Evolutionary conservation across 345 rosid species (phyloP), one percentile per base, ranked within the genome.

Genomic region (Aquilaria malaccensis): DNA sequence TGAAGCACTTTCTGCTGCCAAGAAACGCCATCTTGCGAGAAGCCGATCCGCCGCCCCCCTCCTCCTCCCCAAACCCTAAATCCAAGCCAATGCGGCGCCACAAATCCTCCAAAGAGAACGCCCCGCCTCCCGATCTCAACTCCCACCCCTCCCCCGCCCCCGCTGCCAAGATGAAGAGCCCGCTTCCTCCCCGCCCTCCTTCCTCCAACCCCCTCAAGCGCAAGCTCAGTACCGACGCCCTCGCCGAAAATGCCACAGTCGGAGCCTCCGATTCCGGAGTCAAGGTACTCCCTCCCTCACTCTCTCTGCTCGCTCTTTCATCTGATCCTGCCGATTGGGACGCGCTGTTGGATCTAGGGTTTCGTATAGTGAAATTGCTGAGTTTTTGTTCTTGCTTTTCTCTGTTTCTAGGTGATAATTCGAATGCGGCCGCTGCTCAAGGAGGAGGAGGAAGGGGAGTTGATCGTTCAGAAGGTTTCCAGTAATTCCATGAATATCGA

Each of bases 141-240:
- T 69, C 71, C 2, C 32, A 62, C 30, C 33, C 54, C 7, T 43
- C 69, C 81, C 77, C 31, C 63, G 58, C 56, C 45, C 13, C 74
- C 75, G 63, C 68, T 5, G 76, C 84, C 64, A 94, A 83, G 82
- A 29, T 78, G 64, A 86, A 76, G 81, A 68, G 77, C 62, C 84
- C 83, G 2, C 57, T 94, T 41, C 99, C 99, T 29, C 99, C 97
- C 30, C 82, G 97, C 13, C 96, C 97, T 22, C 99, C 93, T 43
- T 54, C 91, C 3, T 70, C 95, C 2, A 95, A 95, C 63, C 93
- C 97, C 37, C 96, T 95, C 53, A 95, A 95, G 77, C 81, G 99
- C 71, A 95, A 95, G 74, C 91, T 90, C 61, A 47, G 61, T 59
- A 30, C 64, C 2, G 97, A 89, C 10, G 32, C 76, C 14, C 59